A percentile compares a stretch with the other conserved stretches of the same genome.
These are phyloP conservation scores for Trichoderma virens DNA, from an alignment of 495 filamentous ascomycete species.

Conservation along the genomic window DNA sequence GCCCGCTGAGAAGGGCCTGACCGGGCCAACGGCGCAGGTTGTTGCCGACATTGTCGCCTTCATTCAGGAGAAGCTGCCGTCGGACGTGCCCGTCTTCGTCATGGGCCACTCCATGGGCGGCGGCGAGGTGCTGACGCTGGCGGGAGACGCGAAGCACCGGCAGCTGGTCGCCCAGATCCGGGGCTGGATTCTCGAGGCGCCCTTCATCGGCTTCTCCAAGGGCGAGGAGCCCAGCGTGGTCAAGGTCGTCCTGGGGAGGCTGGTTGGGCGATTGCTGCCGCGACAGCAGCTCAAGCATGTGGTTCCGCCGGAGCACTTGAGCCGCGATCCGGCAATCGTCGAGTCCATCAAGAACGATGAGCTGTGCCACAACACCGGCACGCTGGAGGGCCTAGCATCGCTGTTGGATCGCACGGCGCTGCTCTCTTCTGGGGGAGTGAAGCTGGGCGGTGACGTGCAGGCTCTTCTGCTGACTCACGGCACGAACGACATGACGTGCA, in stretches of 20 bases:
- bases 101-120: constrained; percentile 81
- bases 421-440: constrained; percentile 39
- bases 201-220: constrained; percentile 62
- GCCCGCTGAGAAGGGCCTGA: constrained; percentile 51
- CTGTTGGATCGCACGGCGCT: constrained; percentile 62
- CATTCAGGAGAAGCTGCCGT: constrained; percentile 37
- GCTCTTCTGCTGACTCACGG: constrained; percentile 61
- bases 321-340: constrained; percentile 53
- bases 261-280: constrained; percentile 62
- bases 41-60: constrained; percentile 71
- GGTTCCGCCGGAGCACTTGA: constrained; percentile 51
- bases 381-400: constrained; percentile 62
- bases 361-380: constrained; percentile 71
- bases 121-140: constrained; percentile 52
- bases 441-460: constrained; percentile 24
- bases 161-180: constrained; percentile 40
- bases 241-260: constrained; percentile 49
- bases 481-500: constrained; percentile 57
- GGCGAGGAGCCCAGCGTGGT: constrained; percentile 49
- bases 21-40: constrained; percentile 62
- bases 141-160: constrained; percentile 32
- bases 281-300: constrained; percentile 46
- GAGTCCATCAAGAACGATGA: constrained; percentile 50
- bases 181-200: constrained; percentile 60
- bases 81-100: constrained; percentile 61